Conservation (phyloP, 2,329 filamentous ascomycete species). For the Hymenoscyphus albidus region DNA sequence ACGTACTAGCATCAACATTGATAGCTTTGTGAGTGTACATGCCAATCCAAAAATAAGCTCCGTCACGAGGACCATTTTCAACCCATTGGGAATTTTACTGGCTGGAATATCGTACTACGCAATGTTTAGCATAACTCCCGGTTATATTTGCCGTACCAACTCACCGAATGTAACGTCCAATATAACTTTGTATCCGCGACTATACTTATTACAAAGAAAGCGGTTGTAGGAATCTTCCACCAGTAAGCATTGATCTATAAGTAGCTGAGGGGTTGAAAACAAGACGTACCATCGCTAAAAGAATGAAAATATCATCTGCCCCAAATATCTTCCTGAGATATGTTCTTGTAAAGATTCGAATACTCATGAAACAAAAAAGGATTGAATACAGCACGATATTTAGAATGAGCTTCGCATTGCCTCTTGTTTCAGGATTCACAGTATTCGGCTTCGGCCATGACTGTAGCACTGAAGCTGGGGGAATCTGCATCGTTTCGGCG, state of each 20-base stretch:
- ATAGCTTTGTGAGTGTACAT: conserved; percentile 38
- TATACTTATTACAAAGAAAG: conserved; percentile 37
- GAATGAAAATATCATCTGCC: conserved; percentile 45
- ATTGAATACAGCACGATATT: conserved; percentile 40
- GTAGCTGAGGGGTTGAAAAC: background rate
- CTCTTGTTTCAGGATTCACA: conserved; percentile 42
- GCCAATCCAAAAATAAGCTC: conserved; percentile 39
- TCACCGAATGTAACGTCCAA: conserved; percentile 38
- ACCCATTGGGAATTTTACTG: conserved; percentile 33
- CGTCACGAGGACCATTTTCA: conserved; percentile 39
- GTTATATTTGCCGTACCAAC: conserved; percentile 1
- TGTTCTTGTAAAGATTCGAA: conserved; percentile 45
- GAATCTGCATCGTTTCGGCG: conserved; percentile 22
- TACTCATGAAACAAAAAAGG: conserved; percentile 39
- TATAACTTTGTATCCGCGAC: conserved; percentile 36
- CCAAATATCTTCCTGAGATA: conserved; percentile 43
- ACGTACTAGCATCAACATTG: conserved; percentile 36
- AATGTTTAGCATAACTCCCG: background rate
- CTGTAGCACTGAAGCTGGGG: conserved; percentile 19
- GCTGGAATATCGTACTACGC: conserved; percentile 38
- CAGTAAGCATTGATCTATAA: background rate
- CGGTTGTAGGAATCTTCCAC: conserved; percentile 35
- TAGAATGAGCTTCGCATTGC: conserved; percentile 41
- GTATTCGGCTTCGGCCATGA: conserved; percentile 43
- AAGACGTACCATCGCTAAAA: conserved; percentile 37